Evolutionary conservation across 139 green algal genomes (phyloP).

Genomic region (Volvox reticuliferus): DNA sequence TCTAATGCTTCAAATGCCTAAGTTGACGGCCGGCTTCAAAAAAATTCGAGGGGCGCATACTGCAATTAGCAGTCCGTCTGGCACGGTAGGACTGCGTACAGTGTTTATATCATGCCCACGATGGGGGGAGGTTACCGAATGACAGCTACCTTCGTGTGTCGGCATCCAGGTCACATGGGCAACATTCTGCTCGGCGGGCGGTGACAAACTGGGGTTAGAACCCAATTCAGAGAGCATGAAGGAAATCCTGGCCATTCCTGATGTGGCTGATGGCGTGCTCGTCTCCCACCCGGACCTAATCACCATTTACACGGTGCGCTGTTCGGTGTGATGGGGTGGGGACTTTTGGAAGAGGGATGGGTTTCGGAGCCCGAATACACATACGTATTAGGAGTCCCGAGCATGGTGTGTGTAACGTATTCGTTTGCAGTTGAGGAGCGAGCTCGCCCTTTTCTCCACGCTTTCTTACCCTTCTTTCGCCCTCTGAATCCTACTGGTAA

Average conservation of each 20-base stretch:
- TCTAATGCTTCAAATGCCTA: constrained; percentile 38
- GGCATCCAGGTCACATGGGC: constrained; percentile 9
- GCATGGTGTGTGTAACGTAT: too few relatives aligned
- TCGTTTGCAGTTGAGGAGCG: too few relatives aligned
- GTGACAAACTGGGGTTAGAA: background rate
- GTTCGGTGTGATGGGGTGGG: too few relatives aligned
- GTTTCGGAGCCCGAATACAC: too few relatives aligned
- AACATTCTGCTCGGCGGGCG: background rate
- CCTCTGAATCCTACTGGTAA: too few relatives aligned
- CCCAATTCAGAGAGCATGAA: background rate
- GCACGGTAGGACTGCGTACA: background rate
- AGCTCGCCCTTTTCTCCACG: too few relatives aligned
- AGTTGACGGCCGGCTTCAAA: constrained; percentile 10
- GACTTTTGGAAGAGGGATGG: too few relatives aligned
- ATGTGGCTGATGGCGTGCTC: background rate
- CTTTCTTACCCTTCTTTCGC: too few relatives aligned
- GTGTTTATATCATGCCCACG: too few relatives aligned
- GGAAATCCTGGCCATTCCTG: background rate
- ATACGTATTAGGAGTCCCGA: too few relatives aligned
- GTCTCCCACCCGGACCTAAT: constrained; percentile 25
- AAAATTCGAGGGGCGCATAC: background rate
- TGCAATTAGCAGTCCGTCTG: background rate
- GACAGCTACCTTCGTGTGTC: background rate
- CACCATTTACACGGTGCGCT: constrained; percentile 25
- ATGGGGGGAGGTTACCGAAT: too few relatives aligned